Evolutionary conservation across 164 flowering plant species (phyloP).

Genomic region (Aristolochia contorta): DNA sequence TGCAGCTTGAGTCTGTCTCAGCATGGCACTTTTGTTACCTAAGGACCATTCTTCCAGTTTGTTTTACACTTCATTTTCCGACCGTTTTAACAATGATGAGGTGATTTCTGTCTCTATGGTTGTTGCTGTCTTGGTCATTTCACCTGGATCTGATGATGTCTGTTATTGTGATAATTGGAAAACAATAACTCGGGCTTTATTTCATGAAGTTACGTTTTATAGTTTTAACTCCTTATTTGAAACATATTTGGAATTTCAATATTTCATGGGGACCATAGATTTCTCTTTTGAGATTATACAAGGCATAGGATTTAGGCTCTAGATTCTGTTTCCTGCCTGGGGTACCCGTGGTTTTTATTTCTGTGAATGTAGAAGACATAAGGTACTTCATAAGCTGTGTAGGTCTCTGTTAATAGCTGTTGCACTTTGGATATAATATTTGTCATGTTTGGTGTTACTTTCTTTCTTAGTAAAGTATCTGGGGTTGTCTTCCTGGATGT

Average conservation of each 20-base stretch:
- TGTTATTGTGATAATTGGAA: no score
- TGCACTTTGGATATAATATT: neutral
- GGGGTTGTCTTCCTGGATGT: constrained; percentile 2
- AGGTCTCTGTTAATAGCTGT: neutral
- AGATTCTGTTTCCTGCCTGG: no score
- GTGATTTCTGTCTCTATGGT: constrained; percentile 1
- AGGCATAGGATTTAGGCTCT: no score
- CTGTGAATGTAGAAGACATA: no score
- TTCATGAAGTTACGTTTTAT: no score
- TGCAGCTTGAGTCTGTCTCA: constrained; percentile 13
- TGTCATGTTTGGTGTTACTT: neutral
- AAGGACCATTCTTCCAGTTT: constrained; percentile 9
- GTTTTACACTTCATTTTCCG: neutral
- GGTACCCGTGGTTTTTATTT: no score
- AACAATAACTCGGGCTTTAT: no score
- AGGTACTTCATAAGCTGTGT: no score
- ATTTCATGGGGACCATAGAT: no score
- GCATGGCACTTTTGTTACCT: constrained; percentile 10
- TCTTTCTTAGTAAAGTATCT: neutral
- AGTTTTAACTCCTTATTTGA: no score
- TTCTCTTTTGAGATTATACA: no score
- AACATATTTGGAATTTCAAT: no score
- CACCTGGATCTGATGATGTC: neutral
- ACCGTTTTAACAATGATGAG: constrained; percentile 7
- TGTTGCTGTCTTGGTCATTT: neutral